Conservation (phyloP, 352 stramenopile species). For the Phytophthora citricola region DNA sequence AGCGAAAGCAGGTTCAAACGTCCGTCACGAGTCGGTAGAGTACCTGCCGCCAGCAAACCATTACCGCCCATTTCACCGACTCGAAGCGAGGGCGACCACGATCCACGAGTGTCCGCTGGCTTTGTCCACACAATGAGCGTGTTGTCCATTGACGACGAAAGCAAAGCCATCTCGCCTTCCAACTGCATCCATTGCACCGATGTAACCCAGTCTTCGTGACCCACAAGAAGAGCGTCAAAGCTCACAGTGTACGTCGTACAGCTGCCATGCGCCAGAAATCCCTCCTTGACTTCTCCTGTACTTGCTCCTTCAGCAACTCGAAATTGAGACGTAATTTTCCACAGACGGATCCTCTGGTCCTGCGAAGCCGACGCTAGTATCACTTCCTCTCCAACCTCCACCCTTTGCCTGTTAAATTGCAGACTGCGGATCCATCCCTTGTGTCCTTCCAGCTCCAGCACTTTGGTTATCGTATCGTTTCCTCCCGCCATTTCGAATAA, state of each 20-base stretch:
- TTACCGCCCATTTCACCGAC: slow-evolving; percentile 69
- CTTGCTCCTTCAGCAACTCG: neutral
- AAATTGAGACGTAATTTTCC: slow-evolving; percentile 46
- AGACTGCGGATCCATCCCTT: slow-evolving; percentile 74
- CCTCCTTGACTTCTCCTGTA: slow-evolving; percentile 30
- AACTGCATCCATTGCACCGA: slow-evolving; percentile 63
- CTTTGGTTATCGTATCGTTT: slow-evolving; percentile 21
- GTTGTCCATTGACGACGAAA: slow-evolving; percentile 85
- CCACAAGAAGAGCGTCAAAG: slow-evolving; percentile 74
- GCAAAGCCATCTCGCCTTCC: slow-evolving; percentile 31
- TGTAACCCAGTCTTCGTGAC: slow-evolving; percentile 86
- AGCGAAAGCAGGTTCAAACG: slow-evolving; percentile 67
- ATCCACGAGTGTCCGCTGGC: slow-evolving; percentile 19
- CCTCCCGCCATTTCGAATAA: slow-evolving; percentile 53
- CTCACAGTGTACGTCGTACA: slow-evolving; percentile 48
- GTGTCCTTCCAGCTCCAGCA: slow-evolving; percentile 66
- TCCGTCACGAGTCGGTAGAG: slow-evolving; percentile 35
- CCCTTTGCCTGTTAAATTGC: slow-evolving; percentile 42
- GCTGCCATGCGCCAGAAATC: slow-evolving; percentile 40
- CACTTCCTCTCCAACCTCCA: neutral
- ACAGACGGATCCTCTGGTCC: slow-evolving; percentile 76
- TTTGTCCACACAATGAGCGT: slow-evolving; percentile 70
- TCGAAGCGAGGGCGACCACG: slow-evolving; percentile 59
- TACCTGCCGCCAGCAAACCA: slow-evolving; percentile 50
- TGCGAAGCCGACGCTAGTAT: slow-evolving; percentile 74